Evolutionary conservation across 1,284 basidiomycete genomes (phyloP), one percentile per base, ranked within the genome.

Genomic region (Ceratobasidium sp.): DNA sequence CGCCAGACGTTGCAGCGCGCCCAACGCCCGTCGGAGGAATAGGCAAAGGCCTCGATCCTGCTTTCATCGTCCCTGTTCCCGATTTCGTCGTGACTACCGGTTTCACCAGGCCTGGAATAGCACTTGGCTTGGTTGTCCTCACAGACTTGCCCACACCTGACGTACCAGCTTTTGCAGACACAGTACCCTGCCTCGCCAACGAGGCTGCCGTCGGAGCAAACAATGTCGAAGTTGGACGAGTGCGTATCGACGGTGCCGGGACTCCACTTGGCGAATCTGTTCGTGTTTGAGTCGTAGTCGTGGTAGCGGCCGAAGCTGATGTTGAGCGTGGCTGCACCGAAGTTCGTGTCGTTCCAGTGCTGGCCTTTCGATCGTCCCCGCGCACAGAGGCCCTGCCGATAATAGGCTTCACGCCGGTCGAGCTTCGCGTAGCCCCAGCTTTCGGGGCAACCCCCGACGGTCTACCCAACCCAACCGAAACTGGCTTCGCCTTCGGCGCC

Each of bases 121-220:
- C 15, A 33, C 56, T 51, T n/a, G 44, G 56, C 15, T 50, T 59
- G 1, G 45, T n/a, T 8, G 24, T 19, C n/a, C 50, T 51, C 19
- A 51, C 17, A 17, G 22, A 9, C 29, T 8, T 22, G 17, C 54
- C 31, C 22, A 29, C 15, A 17, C 22, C 27, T 57, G 54, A 50
- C 14, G 31, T 57, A 41, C n/a, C 44, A 24, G 56, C 33, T 17
- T 53, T 65, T 22, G 50, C 44, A n/a, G 22, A 8, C n/a, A 65
- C 33, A 66, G 78, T 57, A 53, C 47, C 76, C 65, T 78, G 84
- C 76, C 90, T 92, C 1, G 92, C 93, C 31, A 93, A 83, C 0
- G 92, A 94, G 78, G 91, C 91, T 1, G 90, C 92, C 0, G 92
- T 93, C 0, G 92, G 92, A 0, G 91, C 90, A 66, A 89, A 82